Conservation (phyloP, 1,284 basidiomycete genomes). For the Heterobasidion annosum region DNA sequence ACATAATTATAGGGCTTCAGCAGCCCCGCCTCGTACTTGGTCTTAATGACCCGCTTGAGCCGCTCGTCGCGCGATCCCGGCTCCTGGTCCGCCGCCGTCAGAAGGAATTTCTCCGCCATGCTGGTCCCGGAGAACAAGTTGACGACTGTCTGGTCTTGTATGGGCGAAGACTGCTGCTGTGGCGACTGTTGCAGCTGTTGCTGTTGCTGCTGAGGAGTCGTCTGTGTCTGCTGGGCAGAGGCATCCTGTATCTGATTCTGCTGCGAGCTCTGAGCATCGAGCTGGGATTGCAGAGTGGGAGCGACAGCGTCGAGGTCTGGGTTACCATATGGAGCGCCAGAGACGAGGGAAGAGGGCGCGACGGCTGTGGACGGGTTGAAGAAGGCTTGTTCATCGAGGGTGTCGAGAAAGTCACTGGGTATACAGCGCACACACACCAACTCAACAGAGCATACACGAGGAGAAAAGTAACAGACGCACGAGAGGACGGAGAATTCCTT, state of each 20-base stretch:
- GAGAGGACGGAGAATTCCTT: constrained; percentile 78
- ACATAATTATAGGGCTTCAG: constrained; percentile 96
- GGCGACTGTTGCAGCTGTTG: not conserved
- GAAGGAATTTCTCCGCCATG: constrained; percentile 81
- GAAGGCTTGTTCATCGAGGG: constrained; percentile 63
- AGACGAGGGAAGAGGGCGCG: not conserved
- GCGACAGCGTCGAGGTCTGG: constrained; percentile 28
- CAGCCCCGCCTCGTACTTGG: constrained; percentile 94
- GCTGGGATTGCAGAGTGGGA: constrained; percentile 21
- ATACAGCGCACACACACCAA: not conserved
- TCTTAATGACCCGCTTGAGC: constrained; percentile 86
- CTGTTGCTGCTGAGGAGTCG: not conserved
- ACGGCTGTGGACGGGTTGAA: constrained; percentile 23
- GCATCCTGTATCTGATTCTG: not conserved
- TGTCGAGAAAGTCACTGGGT: constrained; percentile 71
- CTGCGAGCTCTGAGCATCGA: not conserved
- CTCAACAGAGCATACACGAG: not conserved
- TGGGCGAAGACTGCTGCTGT: not conserved
- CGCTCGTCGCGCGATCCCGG: constrained; percentile 87
- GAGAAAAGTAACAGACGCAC: constrained; percentile 30
- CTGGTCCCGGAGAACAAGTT: constrained; percentile 21
- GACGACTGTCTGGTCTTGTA: not conserved
- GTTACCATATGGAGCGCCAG: constrained; percentile 28
- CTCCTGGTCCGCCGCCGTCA: constrained; percentile 94
- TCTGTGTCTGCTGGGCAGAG: not conserved